Conservation (phyloP, 2,329 filamentous ascomycete species). For the Aureobasidium sp. region DNA sequence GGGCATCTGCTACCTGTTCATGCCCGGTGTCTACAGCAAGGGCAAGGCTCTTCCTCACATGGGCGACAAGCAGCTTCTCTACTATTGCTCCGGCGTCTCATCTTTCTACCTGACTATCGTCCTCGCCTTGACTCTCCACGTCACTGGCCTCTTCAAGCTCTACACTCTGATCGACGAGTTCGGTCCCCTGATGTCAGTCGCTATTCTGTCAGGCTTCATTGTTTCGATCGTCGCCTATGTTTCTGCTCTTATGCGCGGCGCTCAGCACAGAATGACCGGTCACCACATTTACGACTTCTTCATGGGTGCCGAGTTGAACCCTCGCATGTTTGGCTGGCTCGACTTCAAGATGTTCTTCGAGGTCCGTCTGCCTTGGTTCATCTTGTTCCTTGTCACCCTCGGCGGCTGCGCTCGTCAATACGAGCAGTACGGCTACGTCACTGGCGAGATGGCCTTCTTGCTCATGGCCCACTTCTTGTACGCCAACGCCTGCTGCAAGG, state of each 20-base stretch:
- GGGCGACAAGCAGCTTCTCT: conserved; percentile 77
- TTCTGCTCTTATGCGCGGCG: conserved; percentile 72
- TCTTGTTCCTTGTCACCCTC: conserved; percentile 70
- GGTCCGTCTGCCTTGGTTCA: conserved; percentile 87
- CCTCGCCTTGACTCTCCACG: conserved; percentile 65
- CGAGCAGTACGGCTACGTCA: conserved; percentile 77
- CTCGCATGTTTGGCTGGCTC: conserved; percentile 65
- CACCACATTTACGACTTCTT: conserved; percentile 80
- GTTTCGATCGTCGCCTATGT: conserved; percentile 80
- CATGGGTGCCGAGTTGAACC: conserved; percentile 83
- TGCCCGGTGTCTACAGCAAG: conserved; percentile 81
- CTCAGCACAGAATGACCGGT: conserved; percentile 87
- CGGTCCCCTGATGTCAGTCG: conserved; percentile 83
- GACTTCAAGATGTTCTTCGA: conserved; percentile 97
- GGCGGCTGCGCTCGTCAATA: conserved; percentile 76
- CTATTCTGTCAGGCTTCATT: conserved; percentile 82
- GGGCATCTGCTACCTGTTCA: conserved; percentile 70
- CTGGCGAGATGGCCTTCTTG: conserved; percentile 75
- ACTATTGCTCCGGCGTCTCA: conserved; percentile 87
- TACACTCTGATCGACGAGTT: conserved; percentile 95
- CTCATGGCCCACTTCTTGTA: conserved; percentile 88
- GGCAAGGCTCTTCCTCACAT: conserved; percentile 82
- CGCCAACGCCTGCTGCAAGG: conserved; percentile 86
- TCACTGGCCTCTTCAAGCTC: conserved; percentile 76
- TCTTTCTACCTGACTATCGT: conserved; percentile 83